Conservation (phyloP, 1,284 basidiomycete species). For the Athelia sp. region DNA sequence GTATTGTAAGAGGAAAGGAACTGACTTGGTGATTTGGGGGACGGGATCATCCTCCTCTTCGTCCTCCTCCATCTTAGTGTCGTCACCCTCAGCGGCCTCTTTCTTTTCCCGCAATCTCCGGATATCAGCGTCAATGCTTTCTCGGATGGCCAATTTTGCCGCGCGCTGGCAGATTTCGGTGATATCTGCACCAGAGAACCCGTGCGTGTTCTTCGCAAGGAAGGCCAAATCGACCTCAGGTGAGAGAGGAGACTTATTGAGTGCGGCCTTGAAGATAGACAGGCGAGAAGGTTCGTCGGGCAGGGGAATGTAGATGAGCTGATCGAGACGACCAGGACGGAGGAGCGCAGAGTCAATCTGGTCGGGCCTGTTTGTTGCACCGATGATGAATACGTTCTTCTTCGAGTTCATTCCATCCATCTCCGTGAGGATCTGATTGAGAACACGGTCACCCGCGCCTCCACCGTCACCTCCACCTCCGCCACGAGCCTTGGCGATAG, state of each 20-base stretch:
- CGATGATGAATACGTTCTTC: constrained; percentile 99
- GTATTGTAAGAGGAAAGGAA: constrained; percentile 8
- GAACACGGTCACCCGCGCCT: constrained; percentile 94
- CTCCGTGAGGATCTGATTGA: constrained; percentile 97
- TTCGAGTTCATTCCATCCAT: constrained; percentile 99
- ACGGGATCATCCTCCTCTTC: constrained; percentile 89
- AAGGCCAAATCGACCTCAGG: constrained; percentile 83
- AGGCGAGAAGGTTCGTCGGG: constrained; percentile 92
- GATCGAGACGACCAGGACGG: constrained; percentile 97
- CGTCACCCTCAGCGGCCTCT: constrained; percentile 67
- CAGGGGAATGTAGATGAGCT: constrained; percentile 90
- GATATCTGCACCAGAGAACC: constrained; percentile 98
- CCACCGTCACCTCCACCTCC: constrained; percentile 83
- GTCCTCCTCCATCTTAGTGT: constrained; percentile 73
- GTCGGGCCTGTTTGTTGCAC: constrained; percentile 98
- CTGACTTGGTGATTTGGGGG: constrained; percentile 85
- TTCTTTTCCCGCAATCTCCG: constrained; percentile 75
- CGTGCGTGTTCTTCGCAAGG: constrained; percentile 93
- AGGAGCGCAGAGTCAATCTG: constrained; percentile 97
- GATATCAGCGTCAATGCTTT: constrained; percentile 93
- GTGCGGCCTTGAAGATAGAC: constrained; percentile 86
- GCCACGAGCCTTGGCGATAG: constrained; percentile 96
- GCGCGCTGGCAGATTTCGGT: constrained; percentile 98
- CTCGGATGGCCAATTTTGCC: constrained; percentile 94
- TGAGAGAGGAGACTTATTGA: constrained; percentile 91